Evolutionary conservation across 208 protist species (phyloP).

Genomic region (Trypanosoma caninum): DNA sequence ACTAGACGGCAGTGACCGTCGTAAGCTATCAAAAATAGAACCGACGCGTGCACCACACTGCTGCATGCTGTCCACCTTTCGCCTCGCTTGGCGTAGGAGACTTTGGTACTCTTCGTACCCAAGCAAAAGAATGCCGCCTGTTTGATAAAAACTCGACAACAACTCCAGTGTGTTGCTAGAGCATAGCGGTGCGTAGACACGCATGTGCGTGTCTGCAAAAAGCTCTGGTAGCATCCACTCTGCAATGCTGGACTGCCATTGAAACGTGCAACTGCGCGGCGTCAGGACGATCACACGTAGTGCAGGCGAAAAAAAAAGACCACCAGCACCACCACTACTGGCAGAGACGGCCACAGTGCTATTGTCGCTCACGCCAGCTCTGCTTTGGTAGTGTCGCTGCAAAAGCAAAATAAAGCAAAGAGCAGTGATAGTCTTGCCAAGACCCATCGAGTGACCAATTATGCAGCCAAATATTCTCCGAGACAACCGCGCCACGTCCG

Average conservation of each 20-base stretch:
- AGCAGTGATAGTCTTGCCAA: slow-evolving; percentile 83
- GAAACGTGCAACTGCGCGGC: slow-evolving; percentile 61
- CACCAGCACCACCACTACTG: neutral
- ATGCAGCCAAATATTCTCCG: slow-evolving; percentile 69
- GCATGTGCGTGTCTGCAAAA: slow-evolving; percentile 33
- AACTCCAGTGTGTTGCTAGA: slow-evolving; percentile 13
- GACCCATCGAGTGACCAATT: slow-evolving; percentile 87
- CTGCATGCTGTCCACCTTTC: slow-evolving; percentile 10
- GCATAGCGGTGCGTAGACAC: slow-evolving; percentile 48
- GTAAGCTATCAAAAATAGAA: slow-evolving; percentile 30
- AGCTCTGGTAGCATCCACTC: slow-evolving; percentile 63
- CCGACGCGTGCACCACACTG: slow-evolving; percentile 30
- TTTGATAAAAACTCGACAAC: slow-evolving; percentile 41
- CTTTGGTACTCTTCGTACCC: slow-evolving; percentile 86
- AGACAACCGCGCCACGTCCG: slow-evolving; percentile 43
- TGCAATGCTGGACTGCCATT: slow-evolving; percentile 54
- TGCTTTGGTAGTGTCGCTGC: slow-evolving; percentile 54
- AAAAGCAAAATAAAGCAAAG: slow-evolving; percentile 69
- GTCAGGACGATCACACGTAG: slow-evolving; percentile 73
- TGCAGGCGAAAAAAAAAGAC: slow-evolving; percentile 13
- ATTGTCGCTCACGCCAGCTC: too few species aligned
- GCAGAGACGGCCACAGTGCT: too few species aligned
- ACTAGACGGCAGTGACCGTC: slow-evolving; percentile 37
- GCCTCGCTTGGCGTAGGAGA: slow-evolving; percentile 20
- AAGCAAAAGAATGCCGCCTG: slow-evolving; percentile 72